Base-by-base conservation (phyloP, 2,329 filamentous ascomycete species). In the Bipolaris victoriae region DNA sequence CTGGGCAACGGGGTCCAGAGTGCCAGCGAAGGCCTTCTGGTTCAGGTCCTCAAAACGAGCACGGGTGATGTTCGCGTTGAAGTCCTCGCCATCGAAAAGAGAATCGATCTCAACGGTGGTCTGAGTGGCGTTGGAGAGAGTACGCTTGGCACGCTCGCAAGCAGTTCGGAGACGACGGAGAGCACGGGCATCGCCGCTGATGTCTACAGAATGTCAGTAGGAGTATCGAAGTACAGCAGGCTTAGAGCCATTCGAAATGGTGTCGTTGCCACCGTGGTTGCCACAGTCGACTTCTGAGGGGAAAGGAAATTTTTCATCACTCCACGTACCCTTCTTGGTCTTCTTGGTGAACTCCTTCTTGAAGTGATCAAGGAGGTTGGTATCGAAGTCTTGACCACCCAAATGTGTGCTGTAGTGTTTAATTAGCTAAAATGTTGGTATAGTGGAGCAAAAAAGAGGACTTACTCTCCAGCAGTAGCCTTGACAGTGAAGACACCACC, bases 71-170 rank as follows among this genome's bases (percentile, higher is more conserved):
- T 91, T 90, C 78, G 94, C 87, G 83, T 93, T 94, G 85, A 97
- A 97, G 81, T 99, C 95, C 82, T 97, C 91, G 72, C 95, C 94
- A 72, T 98, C 95, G 79, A 95, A 98, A 68, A 99, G 90, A 70
- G 94, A 97, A 84, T 98, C 95, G 74, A 98, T 98, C 84, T 99
- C 95, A 73, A 98, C 91, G 72, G 92, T 96, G 75, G 95, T 96
- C 84, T 97, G 93, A 60, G 95, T 94, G 81, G 92, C 94, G 82
- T 92, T 96, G 79, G 95, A 98, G 53, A 98, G 88, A 66, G 95
- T 98, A 83, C 95, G 90, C 92, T 99, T 99, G 82, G 95, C 95
- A 87, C 95, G 94, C 86, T 99, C 95, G 83, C 95, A 98, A 82
- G 94, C 94, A 75, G 95, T 98, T 73, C 95, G 88, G 76, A 99